These are phyloP conservation scores for Sporothrix inflata DNA, from an alignment of 2,329 filamentous ascomycete species.

Conservation along the genomic window DNA sequence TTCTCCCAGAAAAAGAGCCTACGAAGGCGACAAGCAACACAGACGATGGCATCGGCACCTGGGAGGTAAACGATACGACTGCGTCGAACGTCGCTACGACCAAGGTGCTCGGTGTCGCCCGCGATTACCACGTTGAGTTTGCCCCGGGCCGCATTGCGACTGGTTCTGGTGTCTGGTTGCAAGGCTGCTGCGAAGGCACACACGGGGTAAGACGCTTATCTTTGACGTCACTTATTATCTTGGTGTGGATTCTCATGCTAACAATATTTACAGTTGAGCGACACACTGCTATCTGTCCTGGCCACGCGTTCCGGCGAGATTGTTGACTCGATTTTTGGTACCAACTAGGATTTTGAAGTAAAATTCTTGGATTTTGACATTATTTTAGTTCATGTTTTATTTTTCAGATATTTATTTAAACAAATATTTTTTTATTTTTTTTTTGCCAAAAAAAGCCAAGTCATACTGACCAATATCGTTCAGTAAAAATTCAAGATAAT, in stretches of 20 bases:
- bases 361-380: neutral
- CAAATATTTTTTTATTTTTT: neutral
- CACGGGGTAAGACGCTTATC: constrained; percentile 70
- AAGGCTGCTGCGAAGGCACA: constrained; percentile 90
- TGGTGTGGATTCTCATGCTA: constrained; percentile 2
- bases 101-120: constrained; percentile 66
- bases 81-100: constrained; percentile 26
- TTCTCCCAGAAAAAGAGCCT: constrained; percentile 59
- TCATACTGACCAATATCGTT: no score
- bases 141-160: constrained; percentile 67
- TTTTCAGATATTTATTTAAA: neutral
- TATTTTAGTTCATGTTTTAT: neutral
- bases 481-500: no score
- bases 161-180: constrained; percentile 83
- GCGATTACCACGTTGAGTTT: constrained; percentile 81
- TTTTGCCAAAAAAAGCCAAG: no score
- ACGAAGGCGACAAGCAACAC: constrained; percentile 21
- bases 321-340: constrained; percentile 72
- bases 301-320: constrained; percentile 77
- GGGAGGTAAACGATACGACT: constrained; percentile 33
- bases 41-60: constrained; percentile 32
- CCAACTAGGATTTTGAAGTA: neutral
- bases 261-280: constrained; percentile 63
- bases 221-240: constrained; percentile 16
- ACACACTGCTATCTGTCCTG: constrained; percentile 79